phyloP scores from a whole-genome alignment of 2,329 filamentous ascomycete species.

The Aspergillus proliferans region DNA sequence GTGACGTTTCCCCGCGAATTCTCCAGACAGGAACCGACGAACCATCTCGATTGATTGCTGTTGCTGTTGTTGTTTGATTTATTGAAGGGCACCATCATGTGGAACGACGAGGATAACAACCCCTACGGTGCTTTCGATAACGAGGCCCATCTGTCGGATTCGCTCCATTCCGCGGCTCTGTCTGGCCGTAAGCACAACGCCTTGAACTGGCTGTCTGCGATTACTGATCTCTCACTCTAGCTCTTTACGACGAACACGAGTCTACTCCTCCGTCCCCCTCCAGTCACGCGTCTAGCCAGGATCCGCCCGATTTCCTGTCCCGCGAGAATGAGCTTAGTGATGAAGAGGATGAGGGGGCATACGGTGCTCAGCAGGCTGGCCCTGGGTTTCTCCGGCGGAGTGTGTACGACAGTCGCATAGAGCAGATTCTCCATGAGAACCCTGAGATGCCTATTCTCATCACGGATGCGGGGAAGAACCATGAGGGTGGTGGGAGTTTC shows the following conservation, averaged over 20 bases:
- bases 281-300: constrained; percentile 63
- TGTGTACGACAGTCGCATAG: constrained; percentile 88
- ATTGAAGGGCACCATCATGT: constrained; percentile 56
- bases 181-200: constrained; percentile 46
- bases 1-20: constrained; percentile 5
- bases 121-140: constrained; percentile 93
- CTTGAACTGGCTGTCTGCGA: background rate
- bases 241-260: constrained; percentile 53
- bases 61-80: background rate
- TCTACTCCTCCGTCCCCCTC: constrained; percentile 65
- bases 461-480: constrained; percentile 89
- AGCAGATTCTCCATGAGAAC: constrained; percentile 95
- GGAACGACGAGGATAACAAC: constrained; percentile 99
- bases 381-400: constrained; percentile 56
- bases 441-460: constrained; percentile 86
- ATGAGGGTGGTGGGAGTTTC: constrained; percentile 83
- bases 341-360: constrained; percentile 52
- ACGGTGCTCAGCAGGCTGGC: constrained; percentile 46
- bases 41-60: background rate
- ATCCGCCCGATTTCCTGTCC: constrained; percentile 53
- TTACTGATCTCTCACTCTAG: constrained; percentile 13
- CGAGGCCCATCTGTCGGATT: constrained; percentile 68
- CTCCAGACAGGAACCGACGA: constrained; percentile 1
- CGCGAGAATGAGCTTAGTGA: constrained; percentile 51
- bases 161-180: constrained; percentile 52